Evolutionary conservation across 805 yeast genomes (phyloP).

Genomic region (Lipomyces sp.): DNA sequence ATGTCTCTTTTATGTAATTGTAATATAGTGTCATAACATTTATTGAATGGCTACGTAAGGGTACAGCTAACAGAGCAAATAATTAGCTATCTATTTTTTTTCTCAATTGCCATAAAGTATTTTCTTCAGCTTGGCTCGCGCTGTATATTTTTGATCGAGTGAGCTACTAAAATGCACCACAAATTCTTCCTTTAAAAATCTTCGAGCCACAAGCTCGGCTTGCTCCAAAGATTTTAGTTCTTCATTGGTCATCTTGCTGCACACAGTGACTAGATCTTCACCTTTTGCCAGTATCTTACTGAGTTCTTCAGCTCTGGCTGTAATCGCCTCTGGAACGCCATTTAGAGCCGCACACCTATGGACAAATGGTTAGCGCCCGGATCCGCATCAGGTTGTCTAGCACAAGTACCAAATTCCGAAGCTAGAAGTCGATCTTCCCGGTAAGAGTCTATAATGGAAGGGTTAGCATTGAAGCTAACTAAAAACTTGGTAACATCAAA

Average conservation of each 20-base stretch:
- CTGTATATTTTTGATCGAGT: background rate
- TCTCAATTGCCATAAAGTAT: slow-evolving; percentile 1
- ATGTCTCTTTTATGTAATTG: background rate
- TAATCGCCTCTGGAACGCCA: slow-evolving; percentile 46
- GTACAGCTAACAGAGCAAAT: slow-evolving; percentile 4
- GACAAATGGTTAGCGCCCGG: background rate
- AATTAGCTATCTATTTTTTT: background rate
- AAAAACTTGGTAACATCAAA: background rate
- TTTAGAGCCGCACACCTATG: slow-evolving; percentile 50
- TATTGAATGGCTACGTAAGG: no score
- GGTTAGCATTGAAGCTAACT: slow-evolving; percentile 39
- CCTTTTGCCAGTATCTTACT: slow-evolving; percentile 32
- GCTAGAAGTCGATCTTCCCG: slow-evolving; percentile 28
- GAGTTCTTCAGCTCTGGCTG: slow-evolving; percentile 46
- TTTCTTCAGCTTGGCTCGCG: slow-evolving; percentile 13
- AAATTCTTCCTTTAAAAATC: slow-evolving; percentile 44
- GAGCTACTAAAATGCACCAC: slow-evolving; percentile 4
- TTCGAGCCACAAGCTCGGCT: slow-evolving; percentile 41
- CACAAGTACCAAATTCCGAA: slow-evolving; percentile 27
- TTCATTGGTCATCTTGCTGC: slow-evolving; percentile 28
- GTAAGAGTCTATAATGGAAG: slow-evolving; percentile 44
- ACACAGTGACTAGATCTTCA: slow-evolving; percentile 38
- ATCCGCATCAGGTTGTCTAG: background rate
- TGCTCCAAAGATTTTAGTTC: slow-evolving; percentile 35
- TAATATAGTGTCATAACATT: slow-evolving; percentile 4